These are phyloP conservation scores for Penicillium brasilianum DNA, from an alignment of 2,329 filamentous ascomycete genomes.

Conservation along the genomic window DNA sequence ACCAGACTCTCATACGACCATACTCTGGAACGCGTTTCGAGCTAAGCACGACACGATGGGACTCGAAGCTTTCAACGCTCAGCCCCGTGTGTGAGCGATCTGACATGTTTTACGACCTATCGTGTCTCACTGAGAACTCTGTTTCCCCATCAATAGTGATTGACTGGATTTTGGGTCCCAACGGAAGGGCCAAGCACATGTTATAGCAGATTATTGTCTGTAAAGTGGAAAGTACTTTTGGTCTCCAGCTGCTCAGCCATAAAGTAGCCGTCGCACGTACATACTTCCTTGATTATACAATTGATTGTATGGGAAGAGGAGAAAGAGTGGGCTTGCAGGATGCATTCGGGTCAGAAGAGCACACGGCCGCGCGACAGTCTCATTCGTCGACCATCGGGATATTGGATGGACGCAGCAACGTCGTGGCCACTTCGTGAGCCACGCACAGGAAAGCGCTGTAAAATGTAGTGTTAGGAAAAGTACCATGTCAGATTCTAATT, in stretches of 20 bases:
- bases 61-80: not conserved
- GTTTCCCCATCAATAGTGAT: not conserved
- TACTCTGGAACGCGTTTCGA: constrained; percentile 5
- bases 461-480: not conserved
- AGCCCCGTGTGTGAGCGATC: constrained; percentile 6
- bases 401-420: constrained; percentile 2
- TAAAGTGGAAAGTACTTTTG: not conserved
- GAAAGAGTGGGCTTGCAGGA: constrained; percentile 13
- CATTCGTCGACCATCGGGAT: constrained; percentile 10
- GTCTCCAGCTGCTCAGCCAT: not conserved
- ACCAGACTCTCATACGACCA: not conserved
- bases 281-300: not conserved
- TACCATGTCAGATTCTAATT: not conserved
- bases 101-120: constrained; percentile 17
- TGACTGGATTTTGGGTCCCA: not conserved
- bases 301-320: not conserved
- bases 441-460: not conserved
- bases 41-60: constrained; percentile 5
- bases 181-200: not conserved
- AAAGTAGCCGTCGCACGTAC: not conserved
- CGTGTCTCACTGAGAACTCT: not conserved
- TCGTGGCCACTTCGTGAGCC: constrained; percentile 11
- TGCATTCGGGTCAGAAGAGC: constrained; percentile 18
- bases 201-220: not conserved
- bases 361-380: constrained; percentile 12